These are phyloP conservation scores for Trichoderma harzianum DNA, from an alignment of 2,329 filamentous ascomycete genomes.

Conservation along the genomic window DNA sequence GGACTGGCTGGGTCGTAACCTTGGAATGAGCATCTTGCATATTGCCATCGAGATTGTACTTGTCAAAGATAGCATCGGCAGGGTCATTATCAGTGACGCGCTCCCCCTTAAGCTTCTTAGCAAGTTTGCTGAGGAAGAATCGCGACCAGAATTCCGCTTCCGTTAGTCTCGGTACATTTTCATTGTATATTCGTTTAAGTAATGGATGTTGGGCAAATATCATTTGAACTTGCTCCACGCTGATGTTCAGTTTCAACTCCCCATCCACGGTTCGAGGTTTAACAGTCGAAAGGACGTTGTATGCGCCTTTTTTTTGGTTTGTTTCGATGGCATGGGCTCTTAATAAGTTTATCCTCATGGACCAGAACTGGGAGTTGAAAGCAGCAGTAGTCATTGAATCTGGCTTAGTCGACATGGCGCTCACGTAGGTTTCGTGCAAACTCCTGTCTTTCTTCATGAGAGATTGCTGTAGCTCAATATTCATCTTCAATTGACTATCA, in stretches of 20 bases:
- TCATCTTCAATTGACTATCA: slow-evolving; percentile 70
- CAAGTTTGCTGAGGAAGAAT: slow-evolving; percentile 87
- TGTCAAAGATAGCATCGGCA: slow-evolving; percentile 77
- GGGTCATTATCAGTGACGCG: slow-evolving; percentile 75
- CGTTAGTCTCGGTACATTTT: slow-evolving; percentile 78
- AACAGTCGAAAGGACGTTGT: slow-evolving; percentile 89
- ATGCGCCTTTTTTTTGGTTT: slow-evolving; percentile 80
- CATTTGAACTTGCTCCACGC: slow-evolving; percentile 85
- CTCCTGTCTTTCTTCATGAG: slow-evolving; percentile 75
- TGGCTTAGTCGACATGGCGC: slow-evolving; percentile 78
- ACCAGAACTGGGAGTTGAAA: slow-evolving; percentile 94
- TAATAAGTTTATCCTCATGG: slow-evolving; percentile 77
- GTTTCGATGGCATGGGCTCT: slow-evolving; percentile 88
- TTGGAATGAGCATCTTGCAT: slow-evolving; percentile 50
- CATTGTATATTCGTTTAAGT: slow-evolving; percentile 86
- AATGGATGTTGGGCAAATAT: slow-evolving; percentile 93
- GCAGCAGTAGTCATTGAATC: slow-evolving; percentile 75
- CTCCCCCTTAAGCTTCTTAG: slow-evolving; percentile 89
- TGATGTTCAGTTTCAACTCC: slow-evolving; percentile 76
- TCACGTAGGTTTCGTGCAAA: slow-evolving; percentile 81
- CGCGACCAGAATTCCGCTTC: slow-evolving; percentile 87
- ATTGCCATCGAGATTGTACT: slow-evolving; percentile 75
- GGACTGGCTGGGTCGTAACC: slow-evolving; percentile 64
- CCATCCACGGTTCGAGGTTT: slow-evolving; percentile 57
- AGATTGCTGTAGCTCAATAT: slow-evolving; percentile 82